phyloP scores from a whole-genome alignment of 768 basidiomycete species.

The Suillus subluteus region DNA sequence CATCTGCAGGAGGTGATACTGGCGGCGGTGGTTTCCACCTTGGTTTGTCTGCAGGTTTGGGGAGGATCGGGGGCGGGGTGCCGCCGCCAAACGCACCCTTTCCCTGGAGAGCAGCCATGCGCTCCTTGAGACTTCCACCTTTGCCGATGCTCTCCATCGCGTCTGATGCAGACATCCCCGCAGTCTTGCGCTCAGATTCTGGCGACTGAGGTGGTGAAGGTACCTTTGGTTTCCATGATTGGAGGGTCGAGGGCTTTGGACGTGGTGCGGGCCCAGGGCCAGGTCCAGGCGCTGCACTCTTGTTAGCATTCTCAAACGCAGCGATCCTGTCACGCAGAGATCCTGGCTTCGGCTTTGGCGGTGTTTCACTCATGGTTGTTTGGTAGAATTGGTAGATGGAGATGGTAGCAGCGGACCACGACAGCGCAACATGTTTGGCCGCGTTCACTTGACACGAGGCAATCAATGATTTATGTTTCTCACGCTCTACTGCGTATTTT shows the following conservation, averaged over 20 bases:
- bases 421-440: conserved; percentile 4
- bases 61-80: conserved; percentile 50
- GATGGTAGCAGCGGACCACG: conserved; percentile 19
- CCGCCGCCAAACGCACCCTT: conserved; percentile 72
- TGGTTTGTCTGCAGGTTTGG: conserved; percentile 71
- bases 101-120: conserved; percentile 93
- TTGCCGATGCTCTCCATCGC: conserved; percentile 85
- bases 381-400: conserved; percentile 4
- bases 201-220: conserved; percentile 47
- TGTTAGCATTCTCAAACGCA: conserved; percentile 75
- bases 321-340: conserved; percentile 89
- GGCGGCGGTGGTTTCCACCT: conserved; percentile 87
- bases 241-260: conserved; percentile 67
- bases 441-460: conserved; percentile 8
- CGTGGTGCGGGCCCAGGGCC: conserved; percentile 45
- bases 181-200: conserved; percentile 29
- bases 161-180: conserved; percentile 80
- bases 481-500: neutral
- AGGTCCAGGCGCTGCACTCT: conserved; percentile 36
- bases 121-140: conserved; percentile 83
- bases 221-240: conserved; percentile 69
- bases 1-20: conserved; percentile 46
- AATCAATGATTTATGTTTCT: neutral
- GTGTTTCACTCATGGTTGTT: conserved; percentile 57
- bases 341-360: conserved; percentile 69